Conservation (phyloP, 2,329 filamentous ascomycete genomes). For the Conoideocrella luteorostrata region DNA sequence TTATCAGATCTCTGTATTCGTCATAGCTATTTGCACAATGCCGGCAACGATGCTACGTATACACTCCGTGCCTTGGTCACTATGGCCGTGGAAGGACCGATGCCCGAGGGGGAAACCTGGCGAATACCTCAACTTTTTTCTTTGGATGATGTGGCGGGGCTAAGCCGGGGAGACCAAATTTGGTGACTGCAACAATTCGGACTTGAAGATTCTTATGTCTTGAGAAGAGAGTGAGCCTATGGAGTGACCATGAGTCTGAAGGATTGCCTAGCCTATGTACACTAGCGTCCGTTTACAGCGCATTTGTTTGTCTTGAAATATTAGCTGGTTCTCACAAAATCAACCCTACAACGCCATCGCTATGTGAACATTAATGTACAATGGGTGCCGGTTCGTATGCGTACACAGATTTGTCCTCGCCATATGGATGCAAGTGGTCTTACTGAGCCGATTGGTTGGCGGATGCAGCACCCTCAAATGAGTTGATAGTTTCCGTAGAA, state of each 20-base stretch:
- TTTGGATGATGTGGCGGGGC: too few species aligned
- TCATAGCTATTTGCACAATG: slow-evolving; percentile 71
- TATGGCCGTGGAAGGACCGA: slow-evolving; percentile 20
- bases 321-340: slow-evolving; percentile 15
- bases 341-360: slow-evolving; percentile 34
- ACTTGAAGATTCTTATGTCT: neutral
- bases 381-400: neutral
- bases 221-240: slow-evolving; percentile 7
- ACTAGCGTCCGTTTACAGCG: neutral
- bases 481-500: too few species aligned
- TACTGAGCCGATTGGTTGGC: neutral
- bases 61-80: slow-evolving; percentile 68
- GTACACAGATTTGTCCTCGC: too few species aligned
- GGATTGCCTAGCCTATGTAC: slow-evolving; percentile 1
- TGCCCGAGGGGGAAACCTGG: neutral
- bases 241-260: neutral
- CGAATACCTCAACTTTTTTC: neutral
- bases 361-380: slow-evolving; percentile 37
- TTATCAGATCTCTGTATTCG: slow-evolving; percentile 58
- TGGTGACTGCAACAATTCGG: too few species aligned
- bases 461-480: neutral
- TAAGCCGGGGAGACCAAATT: too few species aligned
- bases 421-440: too few species aligned
- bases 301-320: slow-evolving; percentile 5
- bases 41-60: slow-evolving; percentile 78